A percentile compares a stretch with the other conserved stretches of the same genome.
phyloP scores from a whole-genome alignment of 2,329 filamentous ascomycete genomes.

The Fusarium sp. region DNA sequence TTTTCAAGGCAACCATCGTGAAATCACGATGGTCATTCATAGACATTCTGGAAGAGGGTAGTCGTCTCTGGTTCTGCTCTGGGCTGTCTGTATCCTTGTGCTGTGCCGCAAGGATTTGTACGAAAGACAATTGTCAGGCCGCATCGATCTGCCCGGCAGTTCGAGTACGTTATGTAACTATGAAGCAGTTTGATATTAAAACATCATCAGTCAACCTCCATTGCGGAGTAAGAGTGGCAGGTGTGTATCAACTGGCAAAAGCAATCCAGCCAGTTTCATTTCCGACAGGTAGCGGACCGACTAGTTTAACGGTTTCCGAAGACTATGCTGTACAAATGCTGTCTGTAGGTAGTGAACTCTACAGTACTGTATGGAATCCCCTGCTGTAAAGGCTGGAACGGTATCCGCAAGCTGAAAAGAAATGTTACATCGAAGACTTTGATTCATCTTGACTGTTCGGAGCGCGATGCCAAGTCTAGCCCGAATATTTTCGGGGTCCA shows the following conservation, averaged over 20 bases:
- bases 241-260: constrained; percentile 29
- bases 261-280: constrained; percentile 41
- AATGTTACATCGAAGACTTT: constrained; percentile 36
- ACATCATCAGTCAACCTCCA: constrained; percentile 1
- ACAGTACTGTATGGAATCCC: background rate
- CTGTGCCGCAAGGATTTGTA: constrained; percentile 24
- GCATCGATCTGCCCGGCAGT: constrained; percentile 32
- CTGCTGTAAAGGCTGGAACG: constrained; percentile 8
- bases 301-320: constrained; percentile 9
- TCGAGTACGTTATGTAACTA: constrained; percentile 21
- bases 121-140: constrained; percentile 11
- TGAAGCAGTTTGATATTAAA: background rate
- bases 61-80: background rate
- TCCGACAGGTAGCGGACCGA: constrained; percentile 34
- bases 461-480: constrained; percentile 22
- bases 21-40: background rate
- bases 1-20: constrained; percentile 1
- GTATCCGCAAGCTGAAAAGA: constrained; percentile 45
- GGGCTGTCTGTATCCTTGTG: constrained; percentile 8
- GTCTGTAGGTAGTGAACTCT: background rate
- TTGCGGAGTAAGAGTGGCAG: background rate
- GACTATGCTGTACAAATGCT: background rate
- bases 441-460: constrained; percentile 32
- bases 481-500: constrained; percentile 44
- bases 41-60: background rate